Evolutionary conservation across 148 eudicot genomes (phyloP).

Genomic region (Rhododendron vialii): DNA sequence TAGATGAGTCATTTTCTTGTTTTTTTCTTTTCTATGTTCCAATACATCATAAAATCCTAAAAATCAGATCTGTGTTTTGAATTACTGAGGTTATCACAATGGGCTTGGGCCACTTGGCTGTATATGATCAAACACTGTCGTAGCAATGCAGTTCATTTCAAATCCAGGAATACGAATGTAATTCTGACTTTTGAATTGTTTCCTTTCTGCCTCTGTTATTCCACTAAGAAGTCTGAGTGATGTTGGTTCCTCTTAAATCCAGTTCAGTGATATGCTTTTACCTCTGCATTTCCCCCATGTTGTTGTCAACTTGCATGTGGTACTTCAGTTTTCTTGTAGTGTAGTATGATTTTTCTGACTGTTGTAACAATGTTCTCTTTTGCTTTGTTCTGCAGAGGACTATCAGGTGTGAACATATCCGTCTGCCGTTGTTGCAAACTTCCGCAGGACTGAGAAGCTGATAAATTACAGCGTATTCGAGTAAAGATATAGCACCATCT

Average conservation of each 20-base stretch:
- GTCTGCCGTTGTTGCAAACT: background rate
- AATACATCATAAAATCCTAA: background rate
- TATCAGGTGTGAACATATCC: background rate
- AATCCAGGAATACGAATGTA: background rate
- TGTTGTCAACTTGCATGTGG: background rate
- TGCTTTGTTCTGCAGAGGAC: background rate
- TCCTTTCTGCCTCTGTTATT: background rate
- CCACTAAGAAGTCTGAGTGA: background rate
- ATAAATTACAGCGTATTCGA: background rate
- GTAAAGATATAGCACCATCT: background rate
- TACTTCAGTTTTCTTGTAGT: background rate
- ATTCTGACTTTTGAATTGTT: background rate
- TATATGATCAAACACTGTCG: background rate
- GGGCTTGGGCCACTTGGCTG: background rate
- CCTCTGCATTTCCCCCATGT: background rate
- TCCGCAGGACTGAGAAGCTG: conserved; percentile 9
- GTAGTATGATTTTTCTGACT: background rate
- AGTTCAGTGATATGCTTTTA: background rate
- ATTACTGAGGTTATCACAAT: background rate
- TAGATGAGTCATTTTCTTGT: background rate
- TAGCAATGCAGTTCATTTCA: background rate
- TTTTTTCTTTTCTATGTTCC: background rate
- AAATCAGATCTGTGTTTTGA: background rate
- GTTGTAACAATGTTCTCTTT: background rate
- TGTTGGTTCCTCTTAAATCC: background rate